phyloP scores from a whole-genome alignment of 331 rosid genomes.

The Telfairia occidentalis region DNA sequence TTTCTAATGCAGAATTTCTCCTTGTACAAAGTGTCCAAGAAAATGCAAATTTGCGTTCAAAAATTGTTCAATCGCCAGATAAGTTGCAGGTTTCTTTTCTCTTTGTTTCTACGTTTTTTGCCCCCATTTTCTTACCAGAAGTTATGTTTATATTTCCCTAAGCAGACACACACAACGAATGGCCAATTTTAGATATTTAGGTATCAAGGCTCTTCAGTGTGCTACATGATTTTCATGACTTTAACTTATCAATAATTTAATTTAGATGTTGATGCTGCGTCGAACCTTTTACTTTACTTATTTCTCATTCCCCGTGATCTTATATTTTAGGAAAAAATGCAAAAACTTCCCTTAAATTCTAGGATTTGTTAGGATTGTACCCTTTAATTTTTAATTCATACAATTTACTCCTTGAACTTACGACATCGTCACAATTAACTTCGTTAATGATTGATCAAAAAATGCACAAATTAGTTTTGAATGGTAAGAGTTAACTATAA shows the following conservation, averaged over 20 bases:
- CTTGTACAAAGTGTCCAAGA: constrained; percentile 65
- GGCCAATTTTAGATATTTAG: too few species aligned
- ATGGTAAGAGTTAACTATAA: too few species aligned
- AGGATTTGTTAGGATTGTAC: too few species aligned
- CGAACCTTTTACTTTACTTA: background rate
- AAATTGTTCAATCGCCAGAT: constrained; percentile 78
- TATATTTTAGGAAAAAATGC: background rate
- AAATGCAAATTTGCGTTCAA: constrained; percentile 65
- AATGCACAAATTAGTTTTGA: too few species aligned
- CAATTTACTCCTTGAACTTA: too few species aligned
- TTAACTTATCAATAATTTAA: background rate
- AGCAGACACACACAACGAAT: background rate
- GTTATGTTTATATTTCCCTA: background rate
- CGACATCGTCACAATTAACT: too few species aligned
- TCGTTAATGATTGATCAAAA: too few species aligned
- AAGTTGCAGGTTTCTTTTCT: constrained; percentile 55
- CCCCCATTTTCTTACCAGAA: background rate
- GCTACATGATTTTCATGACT: background rate
- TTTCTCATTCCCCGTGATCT: too few species aligned
- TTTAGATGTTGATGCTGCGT: background rate
- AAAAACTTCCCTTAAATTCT: too few species aligned
- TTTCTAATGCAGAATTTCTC: constrained; percentile 60
- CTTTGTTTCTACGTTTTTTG: background rate
- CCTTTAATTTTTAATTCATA: too few species aligned
- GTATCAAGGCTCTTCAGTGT: too few species aligned